Evolutionary conservation across 1,139 yeast genomes (phyloP).

Genomic region (Suhomyces ambrosiae): DNA sequence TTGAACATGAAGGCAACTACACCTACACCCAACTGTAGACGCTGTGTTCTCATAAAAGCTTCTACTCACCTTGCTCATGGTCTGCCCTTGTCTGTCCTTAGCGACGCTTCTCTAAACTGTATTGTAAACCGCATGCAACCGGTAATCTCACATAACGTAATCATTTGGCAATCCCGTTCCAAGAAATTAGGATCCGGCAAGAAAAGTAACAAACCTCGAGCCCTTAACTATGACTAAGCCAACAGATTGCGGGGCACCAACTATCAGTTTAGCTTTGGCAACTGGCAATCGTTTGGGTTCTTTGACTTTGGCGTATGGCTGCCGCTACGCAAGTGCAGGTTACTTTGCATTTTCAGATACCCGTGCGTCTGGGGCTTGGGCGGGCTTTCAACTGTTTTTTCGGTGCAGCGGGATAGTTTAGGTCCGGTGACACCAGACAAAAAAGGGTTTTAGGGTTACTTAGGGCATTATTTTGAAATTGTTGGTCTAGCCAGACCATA

Average conservation of each 20-base stretch:
- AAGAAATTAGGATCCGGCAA: constrained; percentile 7
- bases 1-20: too few relatives aligned
- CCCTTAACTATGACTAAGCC: constrained; percentile 1
- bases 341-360: not conserved
- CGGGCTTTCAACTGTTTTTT: constrained; percentile 4
- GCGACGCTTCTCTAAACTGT: not conserved
- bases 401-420: constrained; percentile 8
- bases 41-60: not conserved
- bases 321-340: not conserved
- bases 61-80: too few relatives aligned
- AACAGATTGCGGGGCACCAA: not conserved
- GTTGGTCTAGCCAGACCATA: too few relatives aligned
- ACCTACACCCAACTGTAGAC: not conserved
- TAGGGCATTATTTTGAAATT: too few relatives aligned
- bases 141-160: constrained; percentile 1
- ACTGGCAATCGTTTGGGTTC: not conserved
- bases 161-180: constrained; percentile 8
- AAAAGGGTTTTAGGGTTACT: not conserved
- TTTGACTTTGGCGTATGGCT: not conserved
- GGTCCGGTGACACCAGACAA: too few relatives aligned
- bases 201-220: not conserved
- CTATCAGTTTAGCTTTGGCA: not conserved
- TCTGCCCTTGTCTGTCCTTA: too few relatives aligned
- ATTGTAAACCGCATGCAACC: constrained; percentile 5
- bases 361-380: constrained; percentile 3